Evolutionary conservation across 192 early-diverging fungal genomes (phyloP).

Genomic region (Umbelopsis vinacea): DNA sequence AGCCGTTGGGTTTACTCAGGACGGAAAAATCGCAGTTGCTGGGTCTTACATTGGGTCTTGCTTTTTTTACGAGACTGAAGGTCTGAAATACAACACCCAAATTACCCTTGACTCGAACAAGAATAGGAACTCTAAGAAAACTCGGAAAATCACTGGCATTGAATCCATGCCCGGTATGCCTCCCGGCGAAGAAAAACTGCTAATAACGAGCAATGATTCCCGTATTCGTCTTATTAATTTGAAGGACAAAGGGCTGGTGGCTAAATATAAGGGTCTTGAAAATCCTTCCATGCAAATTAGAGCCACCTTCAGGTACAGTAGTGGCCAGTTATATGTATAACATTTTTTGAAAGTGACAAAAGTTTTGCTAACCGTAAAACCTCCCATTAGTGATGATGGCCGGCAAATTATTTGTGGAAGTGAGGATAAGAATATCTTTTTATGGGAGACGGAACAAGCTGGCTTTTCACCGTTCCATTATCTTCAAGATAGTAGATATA

Average conservation of each 20-base stretch:
- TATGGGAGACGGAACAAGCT: conserved; percentile 67
- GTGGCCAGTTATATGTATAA: not conserved
- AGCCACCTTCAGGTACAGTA: conserved; percentile 66
- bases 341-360: not conserved
- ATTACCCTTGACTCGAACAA: conserved; percentile 69
- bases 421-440: conserved; percentile 77
- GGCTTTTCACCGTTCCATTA: conserved; percentile 26
- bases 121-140: conserved; percentile 63
- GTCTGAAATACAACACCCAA: conserved; percentile 81
- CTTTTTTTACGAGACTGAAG: conserved; percentile 84
- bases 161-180: conserved; percentile 61
- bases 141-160: conserved; percentile 85
- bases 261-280: conserved; percentile 82
- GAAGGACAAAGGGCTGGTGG: conserved; percentile 72
- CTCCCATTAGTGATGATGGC: conserved; percentile 62
- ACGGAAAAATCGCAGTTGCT: conserved; percentile 71
- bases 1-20: conserved; percentile 75
- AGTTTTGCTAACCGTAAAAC: not conserved
- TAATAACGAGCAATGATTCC: conserved; percentile 85
- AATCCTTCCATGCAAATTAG: conserved; percentile 72
- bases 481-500: conserved; percentile 29
- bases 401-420: conserved; percentile 81
- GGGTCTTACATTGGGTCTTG: conserved; percentile 79
- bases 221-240: conserved; percentile 79
- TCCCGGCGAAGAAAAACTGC: conserved; percentile 63